These are phyloP conservation scores for Xylariomycetidae sp. DNA, from an alignment of 2,329 filamentous ascomycete genomes.

Conservation along the genomic window DNA sequence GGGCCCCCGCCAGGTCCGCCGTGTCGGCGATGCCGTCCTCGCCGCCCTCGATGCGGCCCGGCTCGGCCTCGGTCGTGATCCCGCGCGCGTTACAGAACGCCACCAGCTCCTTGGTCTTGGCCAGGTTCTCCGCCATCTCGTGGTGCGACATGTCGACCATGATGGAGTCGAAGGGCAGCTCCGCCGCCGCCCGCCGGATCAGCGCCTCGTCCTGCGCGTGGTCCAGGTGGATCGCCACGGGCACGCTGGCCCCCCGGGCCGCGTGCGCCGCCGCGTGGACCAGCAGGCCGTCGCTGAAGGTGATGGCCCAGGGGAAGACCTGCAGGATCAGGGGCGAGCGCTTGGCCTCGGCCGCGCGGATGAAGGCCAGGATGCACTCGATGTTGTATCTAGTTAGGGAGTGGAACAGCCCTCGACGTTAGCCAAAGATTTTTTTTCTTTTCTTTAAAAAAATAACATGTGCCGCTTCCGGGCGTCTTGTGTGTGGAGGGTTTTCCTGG, in stretches of 20 bases:
- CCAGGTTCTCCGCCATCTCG: constrained; percentile 65
- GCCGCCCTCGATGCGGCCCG: constrained; percentile 60
- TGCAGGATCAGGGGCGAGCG: constrained; percentile 61
- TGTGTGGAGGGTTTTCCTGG: no score
- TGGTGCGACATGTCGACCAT: constrained; percentile 77
- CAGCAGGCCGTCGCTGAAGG: constrained; percentile 52
- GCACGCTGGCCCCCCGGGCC: constrained; percentile 45
- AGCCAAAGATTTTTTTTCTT: no score
- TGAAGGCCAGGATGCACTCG: constrained; percentile 56
- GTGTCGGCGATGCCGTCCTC: constrained; percentile 70
- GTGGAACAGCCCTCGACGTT: no score
- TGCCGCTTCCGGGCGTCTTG: no score
- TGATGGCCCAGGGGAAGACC: constrained; percentile 54
- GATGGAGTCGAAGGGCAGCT: constrained; percentile 61
- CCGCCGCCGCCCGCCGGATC: constrained; percentile 27
- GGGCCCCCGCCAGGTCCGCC: constrained; percentile 38
- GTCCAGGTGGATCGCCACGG: constrained; percentile 53
- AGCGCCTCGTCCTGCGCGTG: constrained; percentile 19
- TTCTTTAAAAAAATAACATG: no score
- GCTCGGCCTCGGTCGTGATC: constrained; percentile 65
- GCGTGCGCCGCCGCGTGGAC: constrained; percentile 51
- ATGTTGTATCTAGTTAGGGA: constrained; percentile 52
- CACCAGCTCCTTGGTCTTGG: constrained; percentile 56
- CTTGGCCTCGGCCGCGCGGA: constrained; percentile 44
- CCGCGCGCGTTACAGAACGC: constrained; percentile 57